A percentile compares a stretch with the other conserved stretches of the same genome.
Conservation (phyloP, 1,284 basidiomycete genomes). For the Moesziomyces parantarcticus region DNA sequence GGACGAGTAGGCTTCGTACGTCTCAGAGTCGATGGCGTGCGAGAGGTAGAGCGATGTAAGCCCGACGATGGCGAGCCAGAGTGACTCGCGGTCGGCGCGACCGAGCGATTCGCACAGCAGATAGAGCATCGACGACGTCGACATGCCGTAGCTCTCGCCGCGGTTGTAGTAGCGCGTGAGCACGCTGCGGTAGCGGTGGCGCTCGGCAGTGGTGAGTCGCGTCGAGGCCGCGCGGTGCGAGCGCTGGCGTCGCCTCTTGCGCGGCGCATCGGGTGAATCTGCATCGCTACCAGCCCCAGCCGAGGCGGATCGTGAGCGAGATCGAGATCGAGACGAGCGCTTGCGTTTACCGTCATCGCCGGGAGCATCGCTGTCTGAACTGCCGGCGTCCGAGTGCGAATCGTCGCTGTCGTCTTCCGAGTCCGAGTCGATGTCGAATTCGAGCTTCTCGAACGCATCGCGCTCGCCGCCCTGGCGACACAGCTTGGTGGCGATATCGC, state of each 20-base stretch:
- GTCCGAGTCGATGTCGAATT: conserved; percentile 61
- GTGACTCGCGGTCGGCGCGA: conserved; percentile 88
- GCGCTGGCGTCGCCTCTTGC: conserved; percentile 12
- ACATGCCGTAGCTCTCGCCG: conserved; percentile 89
- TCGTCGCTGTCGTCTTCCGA: conserved; percentile 72
- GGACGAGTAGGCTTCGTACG: conserved; percentile 75
- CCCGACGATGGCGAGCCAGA: conserved; percentile 93
- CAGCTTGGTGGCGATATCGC: conserved; percentile 53
- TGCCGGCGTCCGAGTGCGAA: conserved; percentile 26
- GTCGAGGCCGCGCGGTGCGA: conserved; percentile 3
- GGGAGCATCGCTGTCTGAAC: conserved; percentile 11
- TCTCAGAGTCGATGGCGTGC: conserved; percentile 84
- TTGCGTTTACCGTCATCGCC: conserved; percentile 65
- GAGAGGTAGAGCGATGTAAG: conserved; percentile 92
- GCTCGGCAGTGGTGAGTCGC: conserved; percentile 36
- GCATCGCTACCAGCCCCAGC: neutral
- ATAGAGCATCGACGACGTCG: conserved; percentile 88
- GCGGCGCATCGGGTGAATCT: neutral
- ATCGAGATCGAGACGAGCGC: conserved; percentile 12
- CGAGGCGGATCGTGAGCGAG: neutral
- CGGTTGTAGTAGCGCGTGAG: conserved; percentile 77
- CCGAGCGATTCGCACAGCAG: conserved; percentile 88
- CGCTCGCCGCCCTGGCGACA: conserved; percentile 34
- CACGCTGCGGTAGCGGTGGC: conserved; percentile 54
- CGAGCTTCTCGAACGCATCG: conserved; percentile 59